Conservation (phyloP, 345 rosid species). For the Populus ilicifolia region DNA sequence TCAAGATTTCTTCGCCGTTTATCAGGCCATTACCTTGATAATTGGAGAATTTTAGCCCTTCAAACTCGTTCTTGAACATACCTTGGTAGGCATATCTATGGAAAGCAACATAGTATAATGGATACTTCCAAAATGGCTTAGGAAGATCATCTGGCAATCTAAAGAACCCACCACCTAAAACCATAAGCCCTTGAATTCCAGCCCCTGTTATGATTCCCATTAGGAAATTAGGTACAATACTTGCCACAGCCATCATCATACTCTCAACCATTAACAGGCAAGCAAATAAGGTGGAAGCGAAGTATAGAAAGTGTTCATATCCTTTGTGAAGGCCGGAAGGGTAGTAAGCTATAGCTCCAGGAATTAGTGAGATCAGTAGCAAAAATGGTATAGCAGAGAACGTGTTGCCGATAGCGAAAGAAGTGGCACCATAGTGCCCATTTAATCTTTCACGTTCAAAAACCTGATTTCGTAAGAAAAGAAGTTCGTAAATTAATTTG, state of each 20-base stretch:
- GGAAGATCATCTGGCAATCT: constrained; percentile 50
- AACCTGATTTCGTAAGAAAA: constrained; percentile 21
- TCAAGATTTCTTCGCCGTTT: constrained; percentile 34
- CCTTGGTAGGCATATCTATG: constrained; percentile 17
- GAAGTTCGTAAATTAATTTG: too few species aligned
- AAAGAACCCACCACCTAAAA: constrained; percentile 46
- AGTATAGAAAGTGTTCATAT: constrained; percentile 34
- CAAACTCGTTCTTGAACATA: constrained; percentile 26
- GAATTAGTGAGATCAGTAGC: constrained; percentile 33
- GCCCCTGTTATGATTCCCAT: constrained; percentile 54
- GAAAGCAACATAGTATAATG: constrained; percentile 42
- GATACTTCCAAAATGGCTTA: constrained; percentile 38
- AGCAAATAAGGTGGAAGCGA: constrained; percentile 21
- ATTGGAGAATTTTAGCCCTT: constrained; percentile 29
- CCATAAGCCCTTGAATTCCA: constrained; percentile 54
- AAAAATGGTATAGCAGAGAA: constrained; percentile 43
- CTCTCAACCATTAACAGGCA: constrained; percentile 51
- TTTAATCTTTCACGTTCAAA: constrained; percentile 51
- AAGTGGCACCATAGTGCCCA: constrained; percentile 45
- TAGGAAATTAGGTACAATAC: constrained; percentile 42
- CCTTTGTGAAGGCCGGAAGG: constrained; percentile 36
- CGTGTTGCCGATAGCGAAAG: constrained; percentile 45
- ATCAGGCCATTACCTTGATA: constrained; percentile 1
- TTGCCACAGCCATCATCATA: constrained; percentile 55
- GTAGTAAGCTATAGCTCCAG: constrained; percentile 40